These are phyloP conservation scores for Luffa aegyptiaca DNA, from an alignment of 306 rosid species.

Conservation along the genomic window DNA sequence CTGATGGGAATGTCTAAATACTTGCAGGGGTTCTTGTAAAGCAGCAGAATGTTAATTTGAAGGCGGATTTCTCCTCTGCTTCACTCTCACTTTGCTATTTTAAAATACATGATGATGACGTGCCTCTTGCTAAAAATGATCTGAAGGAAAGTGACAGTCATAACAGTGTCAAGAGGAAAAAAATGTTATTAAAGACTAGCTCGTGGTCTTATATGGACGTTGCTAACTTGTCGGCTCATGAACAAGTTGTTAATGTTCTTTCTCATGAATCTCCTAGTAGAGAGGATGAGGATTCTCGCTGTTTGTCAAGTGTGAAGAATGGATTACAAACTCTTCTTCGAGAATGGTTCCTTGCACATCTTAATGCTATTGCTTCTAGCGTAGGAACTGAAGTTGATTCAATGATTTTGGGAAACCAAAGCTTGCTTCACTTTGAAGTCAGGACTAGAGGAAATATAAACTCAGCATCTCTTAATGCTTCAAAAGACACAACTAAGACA, in stretches of 20 bases:
- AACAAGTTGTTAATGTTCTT: constrained; percentile 40
- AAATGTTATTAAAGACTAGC: constrained; percentile 27
- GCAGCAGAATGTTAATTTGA: constrained; percentile 34
- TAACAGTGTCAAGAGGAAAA: constrained; percentile 29
- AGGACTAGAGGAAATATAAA: constrained; percentile 29
- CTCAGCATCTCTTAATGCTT: constrained; percentile 26
- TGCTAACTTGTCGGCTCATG: constrained; percentile 49
- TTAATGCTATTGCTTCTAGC: constrained; percentile 49
- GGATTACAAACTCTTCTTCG: constrained; percentile 52
- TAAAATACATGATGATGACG: constrained; percentile 35
- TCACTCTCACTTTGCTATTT: constrained; percentile 73
- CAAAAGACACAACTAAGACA: constrained; percentile 28
- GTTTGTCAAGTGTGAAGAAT: constrained; percentile 30
- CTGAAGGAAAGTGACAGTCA: constrained; percentile 31
- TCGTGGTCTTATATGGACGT: constrained; percentile 35
- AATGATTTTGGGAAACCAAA: constrained; percentile 45
- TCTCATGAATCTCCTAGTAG: constrained; percentile 33
- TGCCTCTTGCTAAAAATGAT: constrained; percentile 44
- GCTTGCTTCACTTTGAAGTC: constrained; percentile 66
- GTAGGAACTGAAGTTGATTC: constrained; percentile 50
- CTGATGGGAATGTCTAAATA: constrained; percentile 18
- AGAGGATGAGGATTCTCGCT: constrained; percentile 33
- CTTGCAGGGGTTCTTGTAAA: constrained; percentile 75
- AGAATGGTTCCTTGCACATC: constrained; percentile 64
- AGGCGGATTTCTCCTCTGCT: constrained; percentile 38